These are phyloP conservation scores for Bipolaris sorokiniana DNA, from an alignment of 2,329 filamentous ascomycete species.

Conservation along the genomic window DNA sequence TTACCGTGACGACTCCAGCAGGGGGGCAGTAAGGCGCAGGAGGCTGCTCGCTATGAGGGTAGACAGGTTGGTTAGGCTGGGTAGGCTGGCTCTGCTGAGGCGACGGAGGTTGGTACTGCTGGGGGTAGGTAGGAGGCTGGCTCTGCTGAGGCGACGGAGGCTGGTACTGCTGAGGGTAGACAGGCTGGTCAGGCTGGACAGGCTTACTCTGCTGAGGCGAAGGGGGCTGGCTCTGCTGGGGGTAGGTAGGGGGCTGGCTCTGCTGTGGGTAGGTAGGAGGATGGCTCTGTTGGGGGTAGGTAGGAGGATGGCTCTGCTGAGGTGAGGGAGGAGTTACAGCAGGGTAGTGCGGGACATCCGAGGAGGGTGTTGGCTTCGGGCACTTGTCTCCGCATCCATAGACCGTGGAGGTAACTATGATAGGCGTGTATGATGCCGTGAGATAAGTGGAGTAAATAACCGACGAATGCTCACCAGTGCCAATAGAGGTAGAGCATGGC, in stretches of 20 bases:
- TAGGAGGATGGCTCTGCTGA: not conserved
- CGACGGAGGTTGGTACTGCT: not conserved
- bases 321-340: conserved; percentile 1
- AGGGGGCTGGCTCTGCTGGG: not conserved
- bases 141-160: not conserved
- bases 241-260: not conserved
- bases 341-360: not conserved
- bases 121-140: conserved; percentile 1
- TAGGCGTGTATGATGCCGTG: conserved; percentile 43
- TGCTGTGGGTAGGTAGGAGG: conserved; percentile 7
- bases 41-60: conserved; percentile 11
- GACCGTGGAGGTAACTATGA: conserved; percentile 39
- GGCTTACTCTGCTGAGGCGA: not conserved
- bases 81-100: not conserved
- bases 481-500: conserved; percentile 47
- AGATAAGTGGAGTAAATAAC: conserved; percentile 50
- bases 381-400: conserved; percentile 24
- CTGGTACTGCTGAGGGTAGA: not conserved
- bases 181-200: not conserved
- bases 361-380: conserved; percentile 18
- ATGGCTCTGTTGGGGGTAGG: conserved; percentile 7
- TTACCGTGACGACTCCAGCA: conserved; percentile 34
- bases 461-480: conserved; percentile 33
- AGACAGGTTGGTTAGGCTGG: conserved; percentile 11
- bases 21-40: conserved; percentile 31